Conservation (phyloP, 345 rosid genomes). For the Diplotaxis tenuifolia region DNA sequence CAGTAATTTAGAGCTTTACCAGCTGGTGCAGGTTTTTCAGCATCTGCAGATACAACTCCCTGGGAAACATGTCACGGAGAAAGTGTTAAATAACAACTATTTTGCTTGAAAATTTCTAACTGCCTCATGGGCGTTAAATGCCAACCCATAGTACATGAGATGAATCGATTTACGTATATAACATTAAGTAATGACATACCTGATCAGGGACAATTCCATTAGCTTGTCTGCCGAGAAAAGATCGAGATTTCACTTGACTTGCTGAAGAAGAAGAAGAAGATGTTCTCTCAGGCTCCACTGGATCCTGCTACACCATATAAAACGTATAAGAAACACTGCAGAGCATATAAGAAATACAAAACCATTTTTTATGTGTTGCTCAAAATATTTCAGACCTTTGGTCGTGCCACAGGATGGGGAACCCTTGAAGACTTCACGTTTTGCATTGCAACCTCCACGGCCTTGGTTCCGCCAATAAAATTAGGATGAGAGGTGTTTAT, state of each 20-base stretch:
- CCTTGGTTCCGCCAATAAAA: slow-evolving; percentile 65
- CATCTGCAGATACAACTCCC: slow-evolving; percentile 63
- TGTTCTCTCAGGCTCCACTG: slow-evolving; percentile 71
- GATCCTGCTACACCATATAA: slow-evolving; percentile 49
- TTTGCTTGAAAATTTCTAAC: slow-evolving; percentile 3
- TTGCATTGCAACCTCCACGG: slow-evolving; percentile 59
- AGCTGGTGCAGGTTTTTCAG: slow-evolving; percentile 61
- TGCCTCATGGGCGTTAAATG: slow-evolving; percentile 7
- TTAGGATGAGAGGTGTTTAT: slow-evolving; percentile 63
- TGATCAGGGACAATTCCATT: slow-evolving; percentile 87
- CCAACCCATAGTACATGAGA: neutral
- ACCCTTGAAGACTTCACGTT: slow-evolving; percentile 55
- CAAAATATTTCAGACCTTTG: slow-evolving; percentile 52
- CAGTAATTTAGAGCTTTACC: slow-evolving; percentile 48
- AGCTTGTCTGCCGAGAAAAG: slow-evolving; percentile 79
- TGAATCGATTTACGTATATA: neutral
- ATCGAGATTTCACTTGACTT: slow-evolving; percentile 64
- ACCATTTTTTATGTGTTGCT: neutral
- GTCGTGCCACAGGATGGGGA: slow-evolving; percentile 53
- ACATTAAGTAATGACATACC: slow-evolving; percentile 38
- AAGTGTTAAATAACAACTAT: slow-evolving; percentile 9
- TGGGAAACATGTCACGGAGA: slow-evolving; percentile 32
- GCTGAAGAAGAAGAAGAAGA: slow-evolving; percentile 61
- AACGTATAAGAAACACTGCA: neutral
- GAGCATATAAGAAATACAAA: slow-evolving; percentile 5